These are phyloP conservation scores for Astraeus odoratus DNA, from an alignment of 768 basidiomycete species.

Conservation along the genomic window DNA sequence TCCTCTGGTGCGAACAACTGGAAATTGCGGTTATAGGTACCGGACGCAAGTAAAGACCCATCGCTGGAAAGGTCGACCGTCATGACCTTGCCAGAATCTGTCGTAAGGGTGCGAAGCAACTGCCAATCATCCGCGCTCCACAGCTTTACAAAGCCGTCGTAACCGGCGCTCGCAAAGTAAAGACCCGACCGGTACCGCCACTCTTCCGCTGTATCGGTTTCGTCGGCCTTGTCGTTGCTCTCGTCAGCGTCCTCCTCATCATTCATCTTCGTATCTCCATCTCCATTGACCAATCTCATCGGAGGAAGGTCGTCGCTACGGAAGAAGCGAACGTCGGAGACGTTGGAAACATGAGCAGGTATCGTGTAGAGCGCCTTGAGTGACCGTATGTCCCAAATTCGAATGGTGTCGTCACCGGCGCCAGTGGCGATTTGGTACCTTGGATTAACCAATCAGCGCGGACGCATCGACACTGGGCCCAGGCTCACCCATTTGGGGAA, in stretches of 20 bases:
- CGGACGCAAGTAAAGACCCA: slow-evolving; percentile 77
- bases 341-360: slow-evolving; percentile 91
- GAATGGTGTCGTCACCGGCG: slow-evolving; percentile 93
- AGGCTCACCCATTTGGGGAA: slow-evolving; percentile 89
- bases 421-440: slow-evolving; percentile 98
- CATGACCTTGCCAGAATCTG: slow-evolving; percentile 99
- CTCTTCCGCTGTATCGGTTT: slow-evolving; percentile 37
- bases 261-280: slow-evolving; percentile 47
- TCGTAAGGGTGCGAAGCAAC: slow-evolving; percentile 77
- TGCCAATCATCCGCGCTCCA: slow-evolving; percentile 99
- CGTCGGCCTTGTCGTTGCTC: slow-evolving; percentile 21
- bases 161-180: slow-evolving; percentile 90
- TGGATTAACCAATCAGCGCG: slow-evolving; percentile 5
- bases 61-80: slow-evolving; percentile 87
- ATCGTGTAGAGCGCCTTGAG: slow-evolving; percentile 92
- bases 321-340: slow-evolving; percentile 95
- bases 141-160: slow-evolving; percentile 90
- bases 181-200: slow-evolving; percentile 82
- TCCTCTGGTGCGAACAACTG: slow-evolving; percentile 86
- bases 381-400: slow-evolving; percentile 97
- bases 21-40: slow-evolving; percentile 91
- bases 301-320: slow-evolving; percentile 47
- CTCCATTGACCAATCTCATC: slow-evolving; percentile 32
- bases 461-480: slow-evolving; percentile 1
- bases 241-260: slow-evolving; percentile 28